A percentile compares a stretch with the other conserved stretches of the same genome.
Conservation (phyloP, 208 protist species). For the Borovskyia barvae region DNA sequence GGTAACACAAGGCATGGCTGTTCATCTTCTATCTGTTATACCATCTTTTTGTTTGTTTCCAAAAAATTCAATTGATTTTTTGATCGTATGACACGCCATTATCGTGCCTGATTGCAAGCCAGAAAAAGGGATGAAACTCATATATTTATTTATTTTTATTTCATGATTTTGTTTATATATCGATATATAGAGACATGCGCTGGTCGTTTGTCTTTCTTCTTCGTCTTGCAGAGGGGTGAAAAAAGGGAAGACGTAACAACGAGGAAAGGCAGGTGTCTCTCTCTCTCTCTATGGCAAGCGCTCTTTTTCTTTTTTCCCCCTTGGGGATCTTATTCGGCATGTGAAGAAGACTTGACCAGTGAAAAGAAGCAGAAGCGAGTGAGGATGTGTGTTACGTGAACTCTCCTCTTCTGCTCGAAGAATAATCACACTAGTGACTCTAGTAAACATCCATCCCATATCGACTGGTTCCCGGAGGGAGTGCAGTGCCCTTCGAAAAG, state of each 20-base stretch:
- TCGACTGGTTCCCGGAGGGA: no score
- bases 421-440: no score
- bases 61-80: slow-evolving; percentile 2
- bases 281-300: not conserved
- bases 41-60: slow-evolving; percentile 1
- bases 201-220: not conserved
- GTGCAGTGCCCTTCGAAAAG: no score
- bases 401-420: no score
- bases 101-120: not conserved
- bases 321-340: no score
- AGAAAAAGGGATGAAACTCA: not conserved
- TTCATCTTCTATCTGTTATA: slow-evolving; percentile 6
- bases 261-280: not conserved
- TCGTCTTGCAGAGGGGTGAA: not conserved
- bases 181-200: not conserved
- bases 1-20: not conserved
- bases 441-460: no score
- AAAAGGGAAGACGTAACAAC: not conserved
- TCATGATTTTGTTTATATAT: slow-evolving; percentile 1
- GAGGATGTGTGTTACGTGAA: not conserved
- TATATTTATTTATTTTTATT: not conserved
- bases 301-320: not conserved
- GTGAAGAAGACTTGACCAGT: no score
- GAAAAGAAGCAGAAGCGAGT: no score
- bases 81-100: not conserved